Conservation (phyloP, 345 rosid species). For the Eucalyptus regnans region DNA sequence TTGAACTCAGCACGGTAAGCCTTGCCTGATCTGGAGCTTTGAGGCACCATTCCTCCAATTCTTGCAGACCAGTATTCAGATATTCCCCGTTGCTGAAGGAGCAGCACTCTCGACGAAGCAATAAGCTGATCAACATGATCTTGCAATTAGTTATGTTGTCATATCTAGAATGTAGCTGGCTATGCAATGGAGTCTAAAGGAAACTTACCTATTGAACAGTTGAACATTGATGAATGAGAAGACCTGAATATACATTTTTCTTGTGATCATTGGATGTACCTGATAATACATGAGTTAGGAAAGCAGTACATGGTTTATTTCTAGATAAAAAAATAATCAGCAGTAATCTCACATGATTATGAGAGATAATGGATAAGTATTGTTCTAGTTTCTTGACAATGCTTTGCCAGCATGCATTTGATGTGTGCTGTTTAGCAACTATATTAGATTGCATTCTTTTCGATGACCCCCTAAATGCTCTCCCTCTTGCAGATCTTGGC, state of each 20-base stretch:
- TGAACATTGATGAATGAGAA: slow-evolving; percentile 97
- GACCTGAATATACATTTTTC: slow-evolving; percentile 76
- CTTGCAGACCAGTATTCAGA: slow-evolving; percentile 88
- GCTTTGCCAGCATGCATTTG: slow-evolving; percentile 96
- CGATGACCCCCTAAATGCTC: slow-evolving; percentile 57
- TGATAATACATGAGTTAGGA: slow-evolving; percentile 49
- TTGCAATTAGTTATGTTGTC: background rate
- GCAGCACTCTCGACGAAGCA: slow-evolving; percentile 95
- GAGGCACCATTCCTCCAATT: slow-evolving; percentile 80
- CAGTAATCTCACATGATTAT: slow-evolving; percentile 36
- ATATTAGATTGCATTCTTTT: slow-evolving; percentile 82
- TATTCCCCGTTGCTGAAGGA: slow-evolving; percentile 98
- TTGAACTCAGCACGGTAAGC: background rate
- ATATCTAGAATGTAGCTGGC: background rate
- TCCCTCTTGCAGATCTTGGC: slow-evolving; percentile 87
- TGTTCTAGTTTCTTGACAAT: slow-evolving; percentile 77
- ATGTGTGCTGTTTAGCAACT: slow-evolving; percentile 77
- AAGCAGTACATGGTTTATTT: slow-evolving; percentile 16
- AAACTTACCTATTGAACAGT: slow-evolving; percentile 76
- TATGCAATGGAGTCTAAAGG: background rate
- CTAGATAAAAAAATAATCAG: background rate
- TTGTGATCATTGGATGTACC: slow-evolving; percentile 43
- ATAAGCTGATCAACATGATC: slow-evolving; percentile 56
- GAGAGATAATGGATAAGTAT: slow-evolving; percentile 19
- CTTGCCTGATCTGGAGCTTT: slow-evolving; percentile 77